A percentile compares a stretch with the other conserved stretches of the same genome.
Conservation (phyloP, 257 asterid genomes). For the Nicotiana otophora region DNA sequence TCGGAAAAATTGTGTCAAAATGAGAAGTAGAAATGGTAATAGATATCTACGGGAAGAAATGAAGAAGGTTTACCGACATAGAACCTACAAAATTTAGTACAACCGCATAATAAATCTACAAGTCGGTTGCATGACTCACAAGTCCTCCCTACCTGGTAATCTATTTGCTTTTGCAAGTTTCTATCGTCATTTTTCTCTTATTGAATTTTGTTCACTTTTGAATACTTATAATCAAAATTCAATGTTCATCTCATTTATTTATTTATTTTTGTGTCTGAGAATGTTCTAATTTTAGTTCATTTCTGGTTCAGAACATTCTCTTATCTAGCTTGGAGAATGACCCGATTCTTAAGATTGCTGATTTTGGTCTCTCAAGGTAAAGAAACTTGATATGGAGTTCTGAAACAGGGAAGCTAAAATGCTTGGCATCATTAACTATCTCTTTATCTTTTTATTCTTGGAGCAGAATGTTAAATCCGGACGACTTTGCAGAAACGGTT, state of each 20-base stretch:
- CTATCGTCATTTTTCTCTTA: neutral
- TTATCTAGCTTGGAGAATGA: conserved; percentile 28
- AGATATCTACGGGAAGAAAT: neutral
- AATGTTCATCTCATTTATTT: neutral
- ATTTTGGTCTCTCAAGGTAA: conserved; percentile 60
- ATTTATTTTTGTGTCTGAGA: neutral
- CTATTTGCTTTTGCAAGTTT: neutral
- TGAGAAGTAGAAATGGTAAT: neutral
- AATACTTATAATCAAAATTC: neutral
- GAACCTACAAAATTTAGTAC: neutral
- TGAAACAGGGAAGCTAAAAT: neutral
- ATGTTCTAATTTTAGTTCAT: neutral
- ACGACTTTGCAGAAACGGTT: conserved; percentile 34
- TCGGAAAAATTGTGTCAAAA: neutral
- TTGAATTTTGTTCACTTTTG: neutral
- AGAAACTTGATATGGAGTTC: neutral
- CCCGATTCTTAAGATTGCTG: conserved; percentile 48
- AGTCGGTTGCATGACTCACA: neutral
- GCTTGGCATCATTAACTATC: conserved; percentile 7
- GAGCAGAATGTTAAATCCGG: conserved; percentile 35
- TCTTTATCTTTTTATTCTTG: conserved; percentile 5
- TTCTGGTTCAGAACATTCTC: conserved; percentile 40
- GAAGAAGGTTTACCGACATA: neutral
- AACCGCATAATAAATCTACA: neutral
- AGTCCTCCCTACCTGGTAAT: neutral